Evolutionary conservation across 768 basidiomycete genomes (phyloP), one percentile per base, ranked within the genome.

Genomic region (Tremella fuciformis): DNA sequence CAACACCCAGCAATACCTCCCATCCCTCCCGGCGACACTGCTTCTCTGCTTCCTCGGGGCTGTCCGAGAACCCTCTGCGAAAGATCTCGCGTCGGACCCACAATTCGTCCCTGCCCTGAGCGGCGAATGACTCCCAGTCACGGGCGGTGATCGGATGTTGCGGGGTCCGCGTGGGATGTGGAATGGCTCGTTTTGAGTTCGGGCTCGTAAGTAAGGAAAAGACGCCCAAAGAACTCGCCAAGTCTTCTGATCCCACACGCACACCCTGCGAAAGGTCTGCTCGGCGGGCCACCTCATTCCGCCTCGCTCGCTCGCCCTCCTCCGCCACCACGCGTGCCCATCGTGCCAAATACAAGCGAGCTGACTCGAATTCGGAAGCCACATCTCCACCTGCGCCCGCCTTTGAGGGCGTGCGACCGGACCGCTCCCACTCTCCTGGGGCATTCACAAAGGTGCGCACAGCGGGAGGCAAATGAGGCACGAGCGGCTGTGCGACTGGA

Each of bases 271-370:
- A 47, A 19, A 56, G 42, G 15, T 18, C 47, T 67, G 71, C 71
- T 49, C 67, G 56, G 21, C 71, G 57, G 2, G 75, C 74, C 15
- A 78, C 84, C 75, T 99, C 96, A 44, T 83, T 82, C 63, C 85
- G 79, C 42, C 96, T 82, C 4, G 91, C 85, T 15, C 90, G 83
- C 76, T 99, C 96, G 16, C 96, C 96, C 74, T 98, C 96, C 77
- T 99, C 96, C 1, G 96, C 96, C 0, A 98, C 96, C 58, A 78
- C 75, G 29, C 93, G 82, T 2, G 96, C 96, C 96, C 96, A 99
- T 29, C 90, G 82, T 9, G 96, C 96, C 8, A 99, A 84, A 75
- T 98, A 98, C 7, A 98, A 89, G 3, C 93, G 82, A 0, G 96
- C 96, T 59, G 89, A 89, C 78, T 98, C 96, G 74, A 94, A 98